phyloP scores from a whole-genome alignment of 108 stramenopile species.

The Nannochloropsis salina region DNA sequence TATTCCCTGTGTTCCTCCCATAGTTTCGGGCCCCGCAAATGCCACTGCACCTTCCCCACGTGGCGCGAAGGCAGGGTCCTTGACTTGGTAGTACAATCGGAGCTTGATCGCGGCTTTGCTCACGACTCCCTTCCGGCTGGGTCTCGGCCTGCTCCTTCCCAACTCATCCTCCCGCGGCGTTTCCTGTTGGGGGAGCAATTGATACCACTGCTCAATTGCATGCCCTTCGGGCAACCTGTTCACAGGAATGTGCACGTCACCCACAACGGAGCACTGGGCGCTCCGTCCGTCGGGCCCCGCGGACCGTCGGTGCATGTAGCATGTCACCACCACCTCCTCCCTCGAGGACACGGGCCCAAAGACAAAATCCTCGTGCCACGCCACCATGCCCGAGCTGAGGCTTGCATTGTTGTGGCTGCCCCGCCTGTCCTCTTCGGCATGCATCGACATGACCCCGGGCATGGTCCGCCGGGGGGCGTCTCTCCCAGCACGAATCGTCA shows the following conservation, averaged over 20 bases:
- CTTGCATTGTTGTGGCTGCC: background rate
- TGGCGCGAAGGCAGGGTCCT: background rate
- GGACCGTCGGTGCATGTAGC: background rate
- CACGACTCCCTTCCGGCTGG: background rate
- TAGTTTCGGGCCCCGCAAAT: background rate
- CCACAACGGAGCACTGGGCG: slow-evolving; percentile 30
- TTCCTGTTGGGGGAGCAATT: slow-evolving; percentile 1
- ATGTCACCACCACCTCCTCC: background rate
- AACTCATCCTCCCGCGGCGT: too few relatives aligned
- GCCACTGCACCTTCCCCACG: background rate
- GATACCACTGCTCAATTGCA: slow-evolving; percentile 48
- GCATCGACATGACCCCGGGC: background rate
- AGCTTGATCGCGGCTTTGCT: slow-evolving; percentile 7
- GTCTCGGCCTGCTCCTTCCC: too few relatives aligned
- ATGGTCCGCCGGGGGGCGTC: background rate
- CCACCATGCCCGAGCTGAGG: background rate
- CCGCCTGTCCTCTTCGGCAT: background rate
- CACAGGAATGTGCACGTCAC: slow-evolving; percentile 39
- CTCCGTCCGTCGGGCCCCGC: background rate
- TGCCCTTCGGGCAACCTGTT: slow-evolving; percentile 35
- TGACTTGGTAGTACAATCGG: slow-evolving; percentile 3
- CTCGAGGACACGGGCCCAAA: background rate
- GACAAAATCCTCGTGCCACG: slow-evolving; percentile 2
- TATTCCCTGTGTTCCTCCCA: background rate
- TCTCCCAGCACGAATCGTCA: background rate